Evolutionary conservation across 345 rosid species (phyloP).

Genomic region (Raphanus sativus): DNA sequence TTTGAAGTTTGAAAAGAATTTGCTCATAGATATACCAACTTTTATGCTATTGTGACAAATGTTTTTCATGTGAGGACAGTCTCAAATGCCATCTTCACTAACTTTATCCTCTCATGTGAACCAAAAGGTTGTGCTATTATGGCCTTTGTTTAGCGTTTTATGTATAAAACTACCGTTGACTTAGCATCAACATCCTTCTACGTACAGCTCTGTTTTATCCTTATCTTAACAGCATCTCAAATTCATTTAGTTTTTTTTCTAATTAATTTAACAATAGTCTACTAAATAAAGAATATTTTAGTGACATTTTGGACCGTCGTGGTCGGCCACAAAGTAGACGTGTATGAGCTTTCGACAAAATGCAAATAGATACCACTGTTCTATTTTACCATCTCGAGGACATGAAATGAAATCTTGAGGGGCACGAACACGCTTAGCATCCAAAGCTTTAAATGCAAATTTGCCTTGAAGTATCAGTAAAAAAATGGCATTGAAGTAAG

Average conservation of each 20-base stretch:
- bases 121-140: too few species aligned
- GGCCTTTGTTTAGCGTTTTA: too few species aligned
- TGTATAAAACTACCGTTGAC: too few species aligned
- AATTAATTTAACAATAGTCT: neutral
- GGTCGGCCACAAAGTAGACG: conserved; percentile 40
- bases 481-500: neutral
- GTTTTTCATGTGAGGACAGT: conserved; percentile 54
- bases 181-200: too few species aligned
- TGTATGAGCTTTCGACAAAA: conserved; percentile 18
- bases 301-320: conserved; percentile 13
- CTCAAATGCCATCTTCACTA: conserved; percentile 54
- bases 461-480: conserved; percentile 1
- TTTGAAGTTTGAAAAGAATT: conserved; percentile 49
- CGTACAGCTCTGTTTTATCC: too few species aligned
- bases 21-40: conserved; percentile 62
- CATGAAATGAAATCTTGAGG: conserved; percentile 18
- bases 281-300: neutral
- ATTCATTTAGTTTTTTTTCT: neutral
- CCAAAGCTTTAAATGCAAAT: conserved; percentile 14
- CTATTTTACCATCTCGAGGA: neutral
- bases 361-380: conserved; percentile 12
- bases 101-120: too few species aligned
- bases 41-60: conserved; percentile 61
- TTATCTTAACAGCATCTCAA: too few species aligned
- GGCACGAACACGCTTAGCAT: conserved; percentile 36